Conservation (phyloP, 306 rosid species). For the Vicia faba region DNA sequence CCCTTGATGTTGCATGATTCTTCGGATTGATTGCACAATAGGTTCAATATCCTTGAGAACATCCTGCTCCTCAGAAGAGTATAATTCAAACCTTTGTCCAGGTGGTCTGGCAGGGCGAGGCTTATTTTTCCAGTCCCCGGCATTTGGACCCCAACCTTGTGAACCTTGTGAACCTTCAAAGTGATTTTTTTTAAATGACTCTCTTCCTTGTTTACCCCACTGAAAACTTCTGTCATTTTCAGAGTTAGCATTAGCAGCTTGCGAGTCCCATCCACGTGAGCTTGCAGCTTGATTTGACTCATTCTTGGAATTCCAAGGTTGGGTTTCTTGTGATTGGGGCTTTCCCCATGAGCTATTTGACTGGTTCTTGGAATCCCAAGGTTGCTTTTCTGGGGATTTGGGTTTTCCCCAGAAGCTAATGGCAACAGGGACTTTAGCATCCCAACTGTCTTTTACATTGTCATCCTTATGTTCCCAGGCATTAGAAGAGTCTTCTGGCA, state of each 20-base stretch:
- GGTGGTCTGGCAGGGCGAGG: conserved; percentile 60
- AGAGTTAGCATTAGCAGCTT: conserved; percentile 43
- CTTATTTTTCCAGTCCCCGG: conserved; percentile 65
- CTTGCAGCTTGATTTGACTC: conserved; percentile 45
- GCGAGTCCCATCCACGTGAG: conserved; percentile 63
- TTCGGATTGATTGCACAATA: conserved; percentile 62
- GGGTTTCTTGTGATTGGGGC: conserved; percentile 42
- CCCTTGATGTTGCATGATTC: conserved; percentile 88
- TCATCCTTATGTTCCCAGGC: conserved; percentile 41
- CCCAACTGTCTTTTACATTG: conserved; percentile 32
- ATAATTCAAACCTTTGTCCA: conserved; percentile 70
- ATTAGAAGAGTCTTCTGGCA: conserved; percentile 10
- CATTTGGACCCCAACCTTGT: conserved; percentile 67
- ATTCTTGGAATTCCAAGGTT: conserved; percentile 44
- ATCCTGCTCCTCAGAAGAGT: conserved; percentile 78
- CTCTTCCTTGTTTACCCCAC: conserved; percentile 62
- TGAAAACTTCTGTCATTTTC: conserved; percentile 46
- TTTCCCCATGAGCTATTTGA: conserved; percentile 11
- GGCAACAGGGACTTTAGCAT: conserved; percentile 33
- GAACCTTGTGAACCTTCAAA: conserved; percentile 69
- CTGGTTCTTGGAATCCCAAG: conserved; percentile 37
- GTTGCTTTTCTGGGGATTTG: conserved; percentile 43
- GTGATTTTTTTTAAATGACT: conserved; percentile 53
- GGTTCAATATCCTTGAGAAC: conserved; percentile 63
- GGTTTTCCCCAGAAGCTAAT: conserved; percentile 47